Base-by-base conservation (phyloP, 495 filamentous ascomycete species). In the Parmelia sp. region DNA sequence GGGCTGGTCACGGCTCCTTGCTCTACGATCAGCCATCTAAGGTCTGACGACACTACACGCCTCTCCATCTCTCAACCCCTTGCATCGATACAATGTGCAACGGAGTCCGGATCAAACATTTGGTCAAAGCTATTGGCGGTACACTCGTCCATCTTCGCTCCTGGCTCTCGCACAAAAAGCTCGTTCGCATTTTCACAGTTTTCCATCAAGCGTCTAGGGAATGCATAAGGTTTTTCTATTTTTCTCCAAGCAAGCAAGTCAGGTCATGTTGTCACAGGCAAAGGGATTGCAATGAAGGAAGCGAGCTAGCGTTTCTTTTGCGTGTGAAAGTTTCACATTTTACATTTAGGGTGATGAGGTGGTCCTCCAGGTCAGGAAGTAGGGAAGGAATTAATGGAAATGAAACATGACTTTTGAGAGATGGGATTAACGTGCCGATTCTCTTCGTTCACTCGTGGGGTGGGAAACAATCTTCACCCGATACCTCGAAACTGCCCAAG, bases 301-400 rank as follows among this genome's bases (percentile, higher is more conserved):
- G 61, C 61, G 37, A 57, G 61, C 61, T 45, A 57, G 61, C 61
- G 51, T 37, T 37, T 63, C 37, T 44, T n/a, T 44, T 36, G 31
- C 23, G 14, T 31, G 49, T 55, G 51, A 55, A 29, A 33, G 17
- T 33, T 10, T 33, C 29, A 55, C 51, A 55, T 33, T n/a, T 63
- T 63, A 63, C 27, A 25, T 45, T 63, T 63, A 45, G 61, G 37
- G 51, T 56, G 61, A 57, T 27, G 53, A 57, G 39, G 44, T 57
- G 51, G 27, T 63, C 53, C 61, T 57, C 47, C 61, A 57, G 25
- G 53, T 57, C 15, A 39, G 61, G 61, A 57, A 57, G 61, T 25
- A 57, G 31, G 39, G 53, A 63, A 29, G 61, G 61, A 47, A 63
- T 45, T 63, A 63, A 63, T 63, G 61, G 61, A 57, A 63, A 63